Evolutionary conservation across 495 filamentous ascomycete genomes (phyloP).

Genomic region (Xylaria longipes): DNA sequence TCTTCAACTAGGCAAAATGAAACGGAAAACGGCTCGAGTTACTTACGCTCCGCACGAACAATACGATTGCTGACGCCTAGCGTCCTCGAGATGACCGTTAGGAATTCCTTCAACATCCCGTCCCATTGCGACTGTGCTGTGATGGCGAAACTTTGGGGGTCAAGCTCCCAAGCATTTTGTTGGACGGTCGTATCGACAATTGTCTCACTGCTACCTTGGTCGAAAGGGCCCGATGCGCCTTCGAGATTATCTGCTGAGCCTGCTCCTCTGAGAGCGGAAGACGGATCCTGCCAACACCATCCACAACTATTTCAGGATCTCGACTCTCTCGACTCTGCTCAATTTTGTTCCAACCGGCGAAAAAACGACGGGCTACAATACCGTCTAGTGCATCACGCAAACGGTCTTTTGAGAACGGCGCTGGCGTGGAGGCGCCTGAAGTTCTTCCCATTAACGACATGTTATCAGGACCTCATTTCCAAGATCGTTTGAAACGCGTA

Average conservation of each 20-base stretch:
- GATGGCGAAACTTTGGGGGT: not conserved
- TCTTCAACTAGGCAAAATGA: not conserved
- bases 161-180: not conserved
- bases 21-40: not conserved
- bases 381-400: not conserved
- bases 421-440: too few species aligned
- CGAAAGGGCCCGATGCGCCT: slow-evolving; percentile 55
- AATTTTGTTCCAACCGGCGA: not conserved
- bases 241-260: slow-evolving; percentile 48
- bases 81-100: not conserved
- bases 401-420: not conserved
- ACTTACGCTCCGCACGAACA: not conserved
- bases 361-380: not conserved
- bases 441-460: not conserved
- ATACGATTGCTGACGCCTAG: not conserved
- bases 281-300: slow-evolving; percentile 46
- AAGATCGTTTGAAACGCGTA: not conserved
- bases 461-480: not conserved
- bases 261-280: slow-evolving; percentile 51
- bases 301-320: slow-evolving; percentile 49
- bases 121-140: not conserved
- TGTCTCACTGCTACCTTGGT: slow-evolving; percentile 41
- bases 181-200: not conserved
- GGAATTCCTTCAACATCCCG: not conserved
- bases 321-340: not conserved